phyloP scores from a whole-genome alignment of 2,329 filamentous ascomycete genomes.

The Phialophora macrospora region DNA sequence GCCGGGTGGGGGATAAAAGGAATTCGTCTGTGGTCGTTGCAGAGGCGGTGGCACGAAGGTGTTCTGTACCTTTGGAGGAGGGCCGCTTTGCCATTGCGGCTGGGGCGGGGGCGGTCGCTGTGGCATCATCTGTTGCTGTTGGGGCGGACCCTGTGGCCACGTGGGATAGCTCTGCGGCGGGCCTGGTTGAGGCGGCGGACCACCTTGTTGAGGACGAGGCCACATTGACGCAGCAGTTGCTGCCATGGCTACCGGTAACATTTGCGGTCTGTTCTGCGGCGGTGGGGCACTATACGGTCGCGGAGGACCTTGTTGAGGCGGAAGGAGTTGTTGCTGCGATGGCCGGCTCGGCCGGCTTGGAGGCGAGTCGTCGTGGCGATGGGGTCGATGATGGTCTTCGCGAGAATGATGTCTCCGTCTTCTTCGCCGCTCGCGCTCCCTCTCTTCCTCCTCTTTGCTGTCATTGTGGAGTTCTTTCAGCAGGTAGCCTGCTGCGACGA shows the following conservation, averaged over 20 bases:
- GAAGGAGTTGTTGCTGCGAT: conserved; percentile 24
- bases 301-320: conserved; percentile 19
- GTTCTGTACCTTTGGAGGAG: conserved; percentile 5
- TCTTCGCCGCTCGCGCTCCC: conserved; percentile 26
- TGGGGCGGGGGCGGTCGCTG: conserved; percentile 17
- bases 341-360: conserved; percentile 21
- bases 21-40: conserved; percentile 21
- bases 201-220: conserved; percentile 17
- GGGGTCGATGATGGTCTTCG: conserved; percentile 21
- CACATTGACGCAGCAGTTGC: conserved; percentile 8
- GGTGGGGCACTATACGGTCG: conserved; percentile 31
- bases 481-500: conserved; percentile 37
- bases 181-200: conserved; percentile 9
- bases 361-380: conserved; percentile 27
- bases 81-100: conserved; percentile 15
- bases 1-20: conserved; percentile 28
- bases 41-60: conserved; percentile 27
- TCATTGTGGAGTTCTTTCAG: conserved; percentile 36
- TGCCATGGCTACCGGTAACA: conserved; percentile 12
- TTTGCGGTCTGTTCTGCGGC: conserved; percentile 20
- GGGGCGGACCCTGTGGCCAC: conserved; percentile 25
- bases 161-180: conserved; percentile 25
- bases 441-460: conserved; percentile 30
- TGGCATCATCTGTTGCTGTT: conserved; percentile 17
- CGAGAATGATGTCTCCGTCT: conserved; percentile 23